phyloP scores from a whole-genome alignment of 805 yeast genomes.

The Wickerhamomyces rabaulensis region DNA sequence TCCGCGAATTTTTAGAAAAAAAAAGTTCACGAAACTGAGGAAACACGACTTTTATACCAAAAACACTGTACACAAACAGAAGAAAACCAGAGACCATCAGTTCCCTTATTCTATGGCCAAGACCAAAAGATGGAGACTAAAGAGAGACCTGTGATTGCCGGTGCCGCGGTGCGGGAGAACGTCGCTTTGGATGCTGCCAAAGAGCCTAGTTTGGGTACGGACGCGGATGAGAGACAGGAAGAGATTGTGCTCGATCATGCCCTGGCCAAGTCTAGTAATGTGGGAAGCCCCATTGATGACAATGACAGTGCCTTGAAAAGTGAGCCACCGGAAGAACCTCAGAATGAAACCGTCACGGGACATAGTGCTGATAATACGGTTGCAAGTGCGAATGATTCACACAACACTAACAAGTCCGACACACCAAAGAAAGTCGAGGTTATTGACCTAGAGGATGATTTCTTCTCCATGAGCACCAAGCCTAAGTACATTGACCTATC shows the following conservation, averaged over 20 bases:
- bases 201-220: background rate
- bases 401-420: too few relatives aligned
- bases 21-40: too few relatives aligned
- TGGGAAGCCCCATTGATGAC: slow-evolving; percentile 15
- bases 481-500: background rate
- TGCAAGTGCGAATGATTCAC: too few relatives aligned
- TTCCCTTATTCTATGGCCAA: too few relatives aligned
- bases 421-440: background rate
- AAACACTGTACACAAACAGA: too few relatives aligned
- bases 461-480: slow-evolving; percentile 19
- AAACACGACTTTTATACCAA: too few relatives aligned
- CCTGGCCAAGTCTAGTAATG: slow-evolving; percentile 22
- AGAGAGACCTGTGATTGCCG: background rate
- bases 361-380: too few relatives aligned
- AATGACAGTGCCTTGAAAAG: background rate
- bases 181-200: background rate
- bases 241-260: slow-evolving; percentile 21
- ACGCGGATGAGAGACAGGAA: slow-evolving; percentile 17
- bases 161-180: background rate
- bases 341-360: too few relatives aligned
- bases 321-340: too few relatives aligned
- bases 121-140: too few relatives aligned
- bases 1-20: too few relatives aligned
- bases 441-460: slow-evolving; percentile 20
- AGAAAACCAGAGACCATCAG: too few relatives aligned